phyloP scores from a whole-genome alignment of 164 flowering plant genomes.

The Platanus orientalis region DNA sequence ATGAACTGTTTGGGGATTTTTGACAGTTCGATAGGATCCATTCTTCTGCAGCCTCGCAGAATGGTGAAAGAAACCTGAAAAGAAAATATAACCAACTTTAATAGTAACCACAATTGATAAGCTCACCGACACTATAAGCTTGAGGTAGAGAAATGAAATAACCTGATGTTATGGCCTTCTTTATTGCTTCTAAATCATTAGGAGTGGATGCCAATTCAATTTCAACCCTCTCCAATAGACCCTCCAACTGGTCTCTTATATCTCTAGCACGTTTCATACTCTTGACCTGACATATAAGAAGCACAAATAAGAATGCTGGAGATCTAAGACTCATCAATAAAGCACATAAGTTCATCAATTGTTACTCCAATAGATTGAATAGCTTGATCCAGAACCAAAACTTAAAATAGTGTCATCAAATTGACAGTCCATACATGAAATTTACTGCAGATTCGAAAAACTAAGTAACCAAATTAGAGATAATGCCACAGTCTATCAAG shows the following conservation, averaged over 20 bases:
- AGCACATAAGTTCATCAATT: too few relatives aligned
- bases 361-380: not conserved
- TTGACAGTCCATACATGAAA: too few relatives aligned
- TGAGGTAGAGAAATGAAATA: not conserved
- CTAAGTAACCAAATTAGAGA: too few relatives aligned
- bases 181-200: constrained; percentile 70
- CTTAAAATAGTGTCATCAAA: too few relatives aligned
- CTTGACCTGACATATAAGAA: constrained; percentile 50
- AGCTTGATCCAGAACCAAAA: too few relatives aligned
- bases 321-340: too few relatives aligned
- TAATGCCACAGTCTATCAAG: too few relatives aligned
- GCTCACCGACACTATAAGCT: not conserved
- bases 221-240: constrained; percentile 88
- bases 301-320: not conserved
- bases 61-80: constrained; percentile 79
- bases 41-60: constrained; percentile 82
- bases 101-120: not conserved
- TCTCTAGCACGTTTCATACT: constrained; percentile 99
- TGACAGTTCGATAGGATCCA: constrained; percentile 87
- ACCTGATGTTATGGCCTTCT: constrained; percentile 89
- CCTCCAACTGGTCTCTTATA: constrained; percentile 88
- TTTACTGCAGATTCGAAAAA: too few relatives aligned
- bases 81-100: constrained; percentile 7
- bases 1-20: constrained; percentile 86
- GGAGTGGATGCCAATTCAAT: constrained; percentile 59